Conservation (phyloP, 2,329 filamentous ascomycete species). For the Xylariaceae sp. region DNA sequence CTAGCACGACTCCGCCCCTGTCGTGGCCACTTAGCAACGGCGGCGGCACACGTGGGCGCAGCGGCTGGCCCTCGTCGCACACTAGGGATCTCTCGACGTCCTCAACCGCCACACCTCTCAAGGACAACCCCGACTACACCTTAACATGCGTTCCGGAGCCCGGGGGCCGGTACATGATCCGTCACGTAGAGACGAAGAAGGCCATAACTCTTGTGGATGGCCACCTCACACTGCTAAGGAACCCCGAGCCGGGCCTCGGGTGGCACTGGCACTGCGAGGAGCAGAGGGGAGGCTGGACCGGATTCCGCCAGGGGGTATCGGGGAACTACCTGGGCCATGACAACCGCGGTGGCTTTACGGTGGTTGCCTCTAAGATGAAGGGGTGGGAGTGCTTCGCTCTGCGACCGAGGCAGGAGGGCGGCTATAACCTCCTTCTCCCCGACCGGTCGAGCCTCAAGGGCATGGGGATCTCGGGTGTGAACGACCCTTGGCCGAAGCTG, state of each 20-base stretch:
- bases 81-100: too few species aligned
- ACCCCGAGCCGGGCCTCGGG: constrained; percentile 5
- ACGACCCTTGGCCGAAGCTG: neutral
- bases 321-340: constrained; percentile 10
- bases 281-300: constrained; percentile 6
- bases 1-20: too few species aligned
- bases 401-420: constrained; percentile 8
- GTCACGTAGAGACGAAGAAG: constrained; percentile 2
- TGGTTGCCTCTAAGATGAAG: neutral
- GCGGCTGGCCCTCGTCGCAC: too few species aligned
- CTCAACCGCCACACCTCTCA: too few species aligned
- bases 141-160: constrained; percentile 13
- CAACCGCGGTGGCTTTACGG: constrained; percentile 1
- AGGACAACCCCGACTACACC: too few species aligned
- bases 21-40: too few species aligned
- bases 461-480: constrained; percentile 1
- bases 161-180: constrained; percentile 12
- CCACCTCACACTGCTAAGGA: neutral
- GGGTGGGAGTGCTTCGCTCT: constrained; percentile 10
- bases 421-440: constrained; percentile 9
- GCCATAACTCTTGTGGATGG: constrained; percentile 5
- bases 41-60: too few species aligned
- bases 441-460: neutral
- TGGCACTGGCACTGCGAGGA: constrained; percentile 18
- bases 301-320: constrained; percentile 12